Evolutionary conservation across 2,329 filamentous ascomycete species (phyloP).

Genomic region (Fusarium xyrophilum): DNA sequence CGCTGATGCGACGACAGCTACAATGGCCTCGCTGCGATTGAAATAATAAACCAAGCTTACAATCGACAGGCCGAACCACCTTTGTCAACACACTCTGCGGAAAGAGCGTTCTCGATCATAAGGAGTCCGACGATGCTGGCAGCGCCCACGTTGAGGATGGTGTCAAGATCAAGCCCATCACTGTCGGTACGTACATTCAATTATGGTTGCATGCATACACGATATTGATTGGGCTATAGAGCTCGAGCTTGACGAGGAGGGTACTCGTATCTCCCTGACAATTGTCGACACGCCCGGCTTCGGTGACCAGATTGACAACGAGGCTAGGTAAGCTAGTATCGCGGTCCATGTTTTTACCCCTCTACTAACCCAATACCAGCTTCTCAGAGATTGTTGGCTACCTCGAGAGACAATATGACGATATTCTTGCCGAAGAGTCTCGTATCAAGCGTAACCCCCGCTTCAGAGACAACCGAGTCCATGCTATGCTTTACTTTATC

Average conservation of each 20-base stretch:
- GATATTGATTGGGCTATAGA: conserved; percentile 59
- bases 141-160: conserved; percentile 93
- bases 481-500: conserved; percentile 99
- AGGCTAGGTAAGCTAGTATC: conserved; percentile 74
- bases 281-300: conserved; percentile 99
- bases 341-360: background rate
- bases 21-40: conserved; percentile 16
- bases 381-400: conserved; percentile 98
- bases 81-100: conserved; percentile 99
- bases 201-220: conserved; percentile 31
- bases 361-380: conserved; percentile 54
- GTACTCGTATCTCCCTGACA: conserved; percentile 95
- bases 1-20: conserved; percentile 17
- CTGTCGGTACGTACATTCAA: conserved; percentile 73
- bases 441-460: conserved; percentile 99
- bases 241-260: conserved; percentile 96
- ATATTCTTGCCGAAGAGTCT: conserved; percentile 98
- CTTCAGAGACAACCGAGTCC: conserved; percentile 98
- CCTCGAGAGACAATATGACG: conserved; percentile 98
- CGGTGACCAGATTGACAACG: conserved; percentile 98
- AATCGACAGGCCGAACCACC: conserved; percentile 82
- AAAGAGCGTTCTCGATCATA: conserved; percentile 87
- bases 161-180: conserved; percentile 98
- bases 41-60: conserved; percentile 32
- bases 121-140: conserved; percentile 89